These are phyloP conservation scores for Pseudogymnoascus sp. DNA, from an alignment of 2,329 filamentous ascomycete species.

Conservation along the genomic window DNA sequence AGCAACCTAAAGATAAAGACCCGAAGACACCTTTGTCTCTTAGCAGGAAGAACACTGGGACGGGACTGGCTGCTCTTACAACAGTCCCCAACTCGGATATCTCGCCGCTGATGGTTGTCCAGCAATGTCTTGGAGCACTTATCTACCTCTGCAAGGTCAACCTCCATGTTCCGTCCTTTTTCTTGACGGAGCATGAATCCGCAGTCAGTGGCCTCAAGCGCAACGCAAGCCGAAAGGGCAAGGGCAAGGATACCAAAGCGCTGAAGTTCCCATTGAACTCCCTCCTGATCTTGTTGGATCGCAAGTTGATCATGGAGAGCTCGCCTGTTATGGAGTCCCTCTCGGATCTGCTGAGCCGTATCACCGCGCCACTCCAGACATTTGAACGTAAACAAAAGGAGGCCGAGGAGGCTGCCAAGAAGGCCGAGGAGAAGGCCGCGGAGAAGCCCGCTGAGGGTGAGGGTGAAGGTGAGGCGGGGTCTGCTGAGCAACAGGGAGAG, in stretches of 20 bases:
- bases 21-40: conserved; percentile 72
- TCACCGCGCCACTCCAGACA: conserved; percentile 77
- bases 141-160: conserved; percentile 80
- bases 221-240: conserved; percentile 73
- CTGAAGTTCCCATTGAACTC: conserved; percentile 90
- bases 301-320: conserved; percentile 94
- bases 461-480: conserved; percentile 19
- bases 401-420: conserved; percentile 47
- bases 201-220: conserved; percentile 70
- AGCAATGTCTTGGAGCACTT: conserved; percentile 84
- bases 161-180: conserved; percentile 75
- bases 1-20: conserved; percentile 58
- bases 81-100: conserved; percentile 69
- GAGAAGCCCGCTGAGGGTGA: conserved; percentile 18
- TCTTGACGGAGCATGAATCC: conserved; percentile 85
- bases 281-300: conserved; percentile 77
- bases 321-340: conserved; percentile 94
- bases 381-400: conserved; percentile 80
- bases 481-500: conserved; percentile 15
- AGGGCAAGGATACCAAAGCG: conserved; percentile 75
- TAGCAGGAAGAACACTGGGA: conserved; percentile 65
- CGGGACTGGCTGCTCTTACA: conserved; percentile 35
- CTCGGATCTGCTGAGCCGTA: conserved; percentile 76
- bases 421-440: conserved; percentile 34
- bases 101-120: conserved; percentile 88